Base-by-base conservation (phyloP, 2,329 filamentous ascomycete species). In the Stemphylium lycopersici region DNA sequence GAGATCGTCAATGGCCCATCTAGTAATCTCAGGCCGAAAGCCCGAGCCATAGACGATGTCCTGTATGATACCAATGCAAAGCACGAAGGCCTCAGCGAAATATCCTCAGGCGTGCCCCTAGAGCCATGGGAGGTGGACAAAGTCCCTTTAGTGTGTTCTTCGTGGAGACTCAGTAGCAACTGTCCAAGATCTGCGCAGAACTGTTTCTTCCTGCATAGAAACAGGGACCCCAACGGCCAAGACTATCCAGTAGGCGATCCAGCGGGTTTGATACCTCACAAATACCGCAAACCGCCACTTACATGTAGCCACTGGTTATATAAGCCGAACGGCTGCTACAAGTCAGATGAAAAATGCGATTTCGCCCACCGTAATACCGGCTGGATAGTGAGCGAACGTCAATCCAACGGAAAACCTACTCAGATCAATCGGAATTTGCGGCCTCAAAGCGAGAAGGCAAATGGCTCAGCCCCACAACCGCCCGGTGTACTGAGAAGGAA, bases 281-380 rank as follows among this genome's bases (percentile, higher is more conserved):
- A 74, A 47, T 68, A 70, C 37, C 53, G 51, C 16, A 58, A 49
- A 6, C 67, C 65, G 11, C 68, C 70, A 4, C 20, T 70, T 29
- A 74, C 68, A 4, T 75, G 72, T 45, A 39, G 6, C 1, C 67
- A 36, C 33, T 74, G 70, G 69, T 52, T 72, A 22, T 53, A 37
- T 2, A 45, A 45, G 4, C 41, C 34, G 7, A 13, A n/a, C 2
- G 59, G 61, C 1, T 73, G 71, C 41, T 54, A 8, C 0, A 64
- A 62, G 12, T 10, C 62, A 16, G 61, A 49, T 4, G 58, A 67
- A 6, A 52, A 68, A 2, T 74, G 72, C 34, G 1, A 2, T 1
- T 73, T 56, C 46, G 68, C 71, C 13, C 72, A 74, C 31, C 33
- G 44, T 20, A 70, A 74, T 48, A 74, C 72, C 16, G 72, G 72